A percentile compares a stretch with the other conserved stretches of the same genome.
Evolutionary conservation across 2,329 filamentous ascomycete genomes (phyloP).

Genomic region (Trichophyton equinum): DNA sequence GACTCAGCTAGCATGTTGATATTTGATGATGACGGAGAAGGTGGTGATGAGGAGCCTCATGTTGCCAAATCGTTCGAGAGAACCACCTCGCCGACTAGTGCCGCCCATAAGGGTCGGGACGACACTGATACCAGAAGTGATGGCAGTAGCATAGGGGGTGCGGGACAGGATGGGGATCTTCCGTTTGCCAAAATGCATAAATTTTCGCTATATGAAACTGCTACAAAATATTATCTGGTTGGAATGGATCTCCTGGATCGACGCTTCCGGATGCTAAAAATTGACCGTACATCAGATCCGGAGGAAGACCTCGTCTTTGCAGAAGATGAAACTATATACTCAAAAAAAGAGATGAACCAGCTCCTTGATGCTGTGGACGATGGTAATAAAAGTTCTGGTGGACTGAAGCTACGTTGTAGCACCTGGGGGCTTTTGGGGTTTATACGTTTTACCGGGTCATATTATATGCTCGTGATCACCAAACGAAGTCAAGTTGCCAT

Average conservation of each 20-base stretch:
- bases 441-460: constrained; percentile 86
- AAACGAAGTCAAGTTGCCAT: constrained; percentile 94
- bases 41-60: constrained; percentile 34
- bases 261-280: constrained; percentile 83
- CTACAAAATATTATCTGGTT: constrained; percentile 84
- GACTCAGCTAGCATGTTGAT: constrained; percentile 21
- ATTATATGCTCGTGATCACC: constrained; percentile 94
- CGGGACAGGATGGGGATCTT: constrained; percentile 25
- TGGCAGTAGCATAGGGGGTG: constrained; percentile 14
- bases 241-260: constrained; percentile 83
- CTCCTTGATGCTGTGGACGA: constrained; percentile 91
- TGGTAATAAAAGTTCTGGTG: constrained; percentile 81
- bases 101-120: constrained; percentile 27
- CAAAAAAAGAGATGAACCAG: constrained; percentile 80
- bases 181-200: constrained; percentile 66
- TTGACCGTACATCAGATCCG: constrained; percentile 73
- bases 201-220: constrained; percentile 94
- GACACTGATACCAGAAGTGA: constrained; percentile 11
- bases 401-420: constrained; percentile 76
- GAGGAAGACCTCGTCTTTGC: constrained; percentile 68
- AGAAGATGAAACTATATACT: constrained; percentile 93
- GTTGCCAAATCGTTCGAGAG: constrained; percentile 35
- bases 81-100: constrained; percentile 26
- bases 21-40: constrained; percentile 24
- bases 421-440: constrained; percentile 93